Base-by-base conservation (phyloP, 106 monocot species). In the Dendrobium chrysotoxum region DNA sequence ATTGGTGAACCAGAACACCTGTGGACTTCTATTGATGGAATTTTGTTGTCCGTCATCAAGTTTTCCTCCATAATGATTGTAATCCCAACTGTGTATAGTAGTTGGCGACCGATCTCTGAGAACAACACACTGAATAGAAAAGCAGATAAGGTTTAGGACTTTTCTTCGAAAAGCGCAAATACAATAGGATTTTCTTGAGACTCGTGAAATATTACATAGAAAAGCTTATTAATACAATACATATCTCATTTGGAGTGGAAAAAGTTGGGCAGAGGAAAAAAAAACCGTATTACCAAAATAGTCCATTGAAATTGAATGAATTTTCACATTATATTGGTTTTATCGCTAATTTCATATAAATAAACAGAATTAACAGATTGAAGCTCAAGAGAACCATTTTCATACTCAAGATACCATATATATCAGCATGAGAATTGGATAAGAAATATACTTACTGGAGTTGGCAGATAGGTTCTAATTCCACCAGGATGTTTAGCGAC, bases 1-100 rank as follows among this genome's bases (percentile, higher is more conserved):
- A 26, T 65, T 11, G 64, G 64, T 26, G 26, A 65, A 23, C 64
- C 25, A 65, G 8, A 65, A 65, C 25, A 26, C 26, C 1, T 26
- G 64, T 1, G 64, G 25, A 25, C 64, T 65, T 65, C 64, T 65
- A 65, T 65, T 8, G n/a, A 28, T 23, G 9, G 5, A 26, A 26
- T 25, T 65, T 65, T 65, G 64, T 65, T 65, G 25, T 10, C 23
- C 64, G 25, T 23, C 25, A 65, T 65, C 54, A 41, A 79, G 78
- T 26, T 88, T 85, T 74, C 47, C 46, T 25, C 81, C 70, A 39
- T 88, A 83, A 75, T 68, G 30, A 77, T 55, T 81, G 44, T 84
- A 81, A 53, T 79, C 81, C 23, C 87, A 81, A 81, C 85, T 90
- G 76, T 86, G 80, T 75, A 85, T 85, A 30, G 79, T 64, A 65